Conservation (phyloP, 176 grass and related monocot genomes). For the Lolium multiflorum region DNA sequence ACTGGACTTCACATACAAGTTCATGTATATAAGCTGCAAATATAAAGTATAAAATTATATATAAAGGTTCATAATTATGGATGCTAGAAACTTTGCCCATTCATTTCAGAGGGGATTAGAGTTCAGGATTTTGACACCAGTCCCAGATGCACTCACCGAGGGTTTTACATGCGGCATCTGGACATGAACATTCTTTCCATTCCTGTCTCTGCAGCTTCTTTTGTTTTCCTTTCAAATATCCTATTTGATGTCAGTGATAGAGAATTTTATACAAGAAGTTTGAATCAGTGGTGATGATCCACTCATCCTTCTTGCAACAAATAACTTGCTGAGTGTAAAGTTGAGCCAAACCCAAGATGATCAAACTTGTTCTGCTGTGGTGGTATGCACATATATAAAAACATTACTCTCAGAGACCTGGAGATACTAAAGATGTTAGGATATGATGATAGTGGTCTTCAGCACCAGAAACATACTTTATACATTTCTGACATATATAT, state of each 20-base stretch:
- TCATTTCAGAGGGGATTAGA: conserved; percentile 21
- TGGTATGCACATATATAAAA: conserved; percentile 8
- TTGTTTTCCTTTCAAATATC: not conserved
- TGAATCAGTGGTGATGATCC: conserved; percentile 9
- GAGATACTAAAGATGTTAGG: conserved; percentile 9
- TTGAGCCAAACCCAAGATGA: not conserved
- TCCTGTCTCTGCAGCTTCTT: not conserved
- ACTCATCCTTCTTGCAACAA: conserved; percentile 10
- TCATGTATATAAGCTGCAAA: not conserved
- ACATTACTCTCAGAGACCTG: conserved; percentile 1
- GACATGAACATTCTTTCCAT: conserved; percentile 18
- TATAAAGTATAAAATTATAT: conserved; percentile 1
- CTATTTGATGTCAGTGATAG: conserved; percentile 21
- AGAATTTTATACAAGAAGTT: conserved; percentile 33
- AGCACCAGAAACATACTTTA: conserved; percentile 24
- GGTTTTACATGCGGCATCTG: conserved; percentile 13
- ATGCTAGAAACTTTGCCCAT: not conserved
- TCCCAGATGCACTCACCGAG: not conserved
- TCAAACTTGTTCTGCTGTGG: conserved; percentile 5
- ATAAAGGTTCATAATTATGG: not conserved
- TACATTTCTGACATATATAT: not conserved
- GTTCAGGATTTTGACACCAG: not conserved
- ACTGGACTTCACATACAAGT: conserved; percentile 14
- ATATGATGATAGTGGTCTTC: not conserved
- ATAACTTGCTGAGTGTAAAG: not conserved